Conservation (phyloP, 192 early-diverging fungal species). For the Coemansia umbellata region DNA sequence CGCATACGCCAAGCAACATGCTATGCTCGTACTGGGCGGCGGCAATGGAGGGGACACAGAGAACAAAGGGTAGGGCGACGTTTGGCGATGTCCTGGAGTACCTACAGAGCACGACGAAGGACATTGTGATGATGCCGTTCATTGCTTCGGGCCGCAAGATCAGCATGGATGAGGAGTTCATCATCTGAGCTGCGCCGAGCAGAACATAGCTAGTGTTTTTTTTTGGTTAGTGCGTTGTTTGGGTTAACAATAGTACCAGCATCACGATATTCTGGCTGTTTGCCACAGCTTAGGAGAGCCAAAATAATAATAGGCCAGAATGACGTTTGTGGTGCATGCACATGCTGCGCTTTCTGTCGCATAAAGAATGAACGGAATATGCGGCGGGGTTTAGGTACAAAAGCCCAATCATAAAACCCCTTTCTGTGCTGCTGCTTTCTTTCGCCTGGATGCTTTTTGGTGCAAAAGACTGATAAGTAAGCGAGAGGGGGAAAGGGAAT, state of each 20-base stretch:
- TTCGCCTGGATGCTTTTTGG: too few species aligned
- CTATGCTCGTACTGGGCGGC: constrained; percentile 66
- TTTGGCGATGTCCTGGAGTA: constrained; percentile 54
- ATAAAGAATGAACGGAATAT: too few species aligned
- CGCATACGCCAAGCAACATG: constrained; percentile 59
- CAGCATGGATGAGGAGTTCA: constrained; percentile 44
- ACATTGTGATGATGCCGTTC: constrained; percentile 48
- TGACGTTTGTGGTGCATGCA: too few species aligned
- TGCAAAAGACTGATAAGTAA: too few species aligned
- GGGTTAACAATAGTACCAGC: not conserved
- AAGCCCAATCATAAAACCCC: too few species aligned
- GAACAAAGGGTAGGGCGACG: constrained; percentile 24
- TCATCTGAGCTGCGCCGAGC: constrained; percentile 11
- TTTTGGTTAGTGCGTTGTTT: not conserved
- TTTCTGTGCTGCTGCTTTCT: too few species aligned
- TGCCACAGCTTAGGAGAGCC: too few species aligned
- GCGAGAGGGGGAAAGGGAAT: too few species aligned
- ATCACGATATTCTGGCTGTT: too few species aligned
- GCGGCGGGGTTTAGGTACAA: too few species aligned
- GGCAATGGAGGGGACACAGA: constrained; percentile 55
- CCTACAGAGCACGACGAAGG: constrained; percentile 21
- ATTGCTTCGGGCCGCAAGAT: constrained; percentile 49
- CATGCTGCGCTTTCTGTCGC: too few species aligned
- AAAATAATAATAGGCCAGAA: too few species aligned
- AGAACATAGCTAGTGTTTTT: not conserved